These are phyloP conservation scores for Malus asiatica DNA, from an alignment of 306 rosid species.

Conservation along the genomic window DNA sequence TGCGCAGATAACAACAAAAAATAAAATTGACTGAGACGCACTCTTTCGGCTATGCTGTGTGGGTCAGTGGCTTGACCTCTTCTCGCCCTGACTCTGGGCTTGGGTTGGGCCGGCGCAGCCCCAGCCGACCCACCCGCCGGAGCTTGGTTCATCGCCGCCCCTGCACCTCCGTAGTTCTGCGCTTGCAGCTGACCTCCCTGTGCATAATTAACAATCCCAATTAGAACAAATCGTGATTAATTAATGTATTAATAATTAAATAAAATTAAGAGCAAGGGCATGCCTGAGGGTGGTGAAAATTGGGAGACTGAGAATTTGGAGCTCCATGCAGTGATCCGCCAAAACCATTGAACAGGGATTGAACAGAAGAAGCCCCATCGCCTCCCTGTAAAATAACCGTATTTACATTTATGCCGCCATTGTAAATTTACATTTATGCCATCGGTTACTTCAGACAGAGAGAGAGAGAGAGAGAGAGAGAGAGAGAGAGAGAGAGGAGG, in stretches of 20 bases:
- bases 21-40: slow-evolving; percentile 20
- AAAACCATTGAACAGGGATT: slow-evolving; percentile 50
- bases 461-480: background rate
- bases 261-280: background rate
- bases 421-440: background rate
- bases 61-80: slow-evolving; percentile 99
- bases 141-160: slow-evolving; percentile 34
- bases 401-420: background rate
- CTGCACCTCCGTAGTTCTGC: slow-evolving; percentile 43
- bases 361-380: slow-evolving; percentile 34
- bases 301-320: slow-evolving; percentile 17
- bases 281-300: slow-evolving; percentile 60
- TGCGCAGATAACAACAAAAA: background rate
- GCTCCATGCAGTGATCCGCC: slow-evolving; percentile 45
- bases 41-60: slow-evolving; percentile 97
- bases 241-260: no score
- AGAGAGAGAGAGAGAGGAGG: background rate
- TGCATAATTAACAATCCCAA: background rate
- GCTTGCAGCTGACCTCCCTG: slow-evolving; percentile 38
- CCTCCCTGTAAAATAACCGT: slow-evolving; percentile 23
- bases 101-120: slow-evolving; percentile 58
- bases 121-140: slow-evolving; percentile 36
- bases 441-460: background rate
- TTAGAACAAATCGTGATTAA: background rate
- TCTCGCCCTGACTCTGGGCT: slow-evolving; percentile 87